These are phyloP conservation scores for Protea cynaroides DNA, from an alignment of 164 flowering plant genomes.

Conservation along the genomic window DNA sequence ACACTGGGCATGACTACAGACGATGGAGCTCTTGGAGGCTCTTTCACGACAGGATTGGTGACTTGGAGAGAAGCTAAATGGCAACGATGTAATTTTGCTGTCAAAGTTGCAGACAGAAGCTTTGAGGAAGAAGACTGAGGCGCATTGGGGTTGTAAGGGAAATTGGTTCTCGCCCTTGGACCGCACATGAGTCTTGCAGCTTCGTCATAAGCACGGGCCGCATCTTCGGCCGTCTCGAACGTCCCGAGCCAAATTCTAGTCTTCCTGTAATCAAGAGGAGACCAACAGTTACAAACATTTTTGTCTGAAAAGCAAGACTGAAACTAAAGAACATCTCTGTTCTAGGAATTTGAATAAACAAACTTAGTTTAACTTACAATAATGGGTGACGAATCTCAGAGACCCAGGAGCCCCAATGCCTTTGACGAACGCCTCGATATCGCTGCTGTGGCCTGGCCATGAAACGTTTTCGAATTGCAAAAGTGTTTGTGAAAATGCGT, in stretches of 20 bases:
- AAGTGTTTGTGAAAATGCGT: constrained; percentile 23
- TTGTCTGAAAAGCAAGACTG: not conserved
- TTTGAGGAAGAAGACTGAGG: constrained; percentile 52
- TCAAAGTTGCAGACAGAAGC: constrained; percentile 69
- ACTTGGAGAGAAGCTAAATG: constrained; percentile 75
- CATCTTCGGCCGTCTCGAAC: constrained; percentile 86
- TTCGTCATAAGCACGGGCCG: constrained; percentile 84
- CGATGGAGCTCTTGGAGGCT: constrained; percentile 20
- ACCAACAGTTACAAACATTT: constrained; percentile 7
- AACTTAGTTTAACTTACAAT: constrained; percentile 35
- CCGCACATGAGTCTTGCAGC: constrained; percentile 93
- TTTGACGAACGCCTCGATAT: constrained; percentile 64
- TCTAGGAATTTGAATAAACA: not conserved
- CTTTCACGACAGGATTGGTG: constrained; percentile 25
- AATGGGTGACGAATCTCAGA: constrained; percentile 83
- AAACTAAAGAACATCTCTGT: not conserved
- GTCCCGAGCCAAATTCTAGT: constrained; percentile 91
- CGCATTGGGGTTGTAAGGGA: constrained; percentile 61
- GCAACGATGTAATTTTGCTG: constrained; percentile 70
- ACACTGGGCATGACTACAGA: not conserved
- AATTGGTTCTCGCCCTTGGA: constrained; percentile 71
- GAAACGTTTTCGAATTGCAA: constrained; percentile 17
- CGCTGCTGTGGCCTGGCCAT: constrained; percentile 71
- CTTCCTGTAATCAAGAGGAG: constrained; percentile 39
- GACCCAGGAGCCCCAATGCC: constrained; percentile 90